Conservation (phyloP, 1,284 basidiomycete species). For the Leccinum ambiguum region DNA sequence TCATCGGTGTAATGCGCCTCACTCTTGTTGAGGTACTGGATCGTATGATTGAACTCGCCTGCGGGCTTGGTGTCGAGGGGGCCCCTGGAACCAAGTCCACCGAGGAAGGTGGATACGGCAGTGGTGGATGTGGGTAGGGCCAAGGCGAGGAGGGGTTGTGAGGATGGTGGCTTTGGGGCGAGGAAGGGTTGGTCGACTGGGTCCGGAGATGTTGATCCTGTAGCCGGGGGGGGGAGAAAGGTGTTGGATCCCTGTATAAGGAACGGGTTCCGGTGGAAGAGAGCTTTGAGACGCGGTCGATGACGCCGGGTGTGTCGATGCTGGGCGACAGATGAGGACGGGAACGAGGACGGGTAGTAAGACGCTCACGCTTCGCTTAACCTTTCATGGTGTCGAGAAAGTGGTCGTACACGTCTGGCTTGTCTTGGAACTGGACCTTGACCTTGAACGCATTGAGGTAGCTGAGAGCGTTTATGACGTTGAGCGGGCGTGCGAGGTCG, state of each 20-base stretch:
- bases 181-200: slow-evolving; percentile 48
- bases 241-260: slow-evolving; percentile 99
- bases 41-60: slow-evolving; percentile 95
- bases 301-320: slow-evolving; percentile 98
- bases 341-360: neutral
- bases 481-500: too few relatives aligned
- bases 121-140: slow-evolving; percentile 40
- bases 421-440: too few relatives aligned
- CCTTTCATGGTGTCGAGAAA: too few relatives aligned
- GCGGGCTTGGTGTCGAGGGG: slow-evolving; percentile 45
- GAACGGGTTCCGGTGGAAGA: slow-evolving; percentile 91
- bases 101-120: slow-evolving; percentile 61
- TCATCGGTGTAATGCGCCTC: slow-evolving; percentile 93
- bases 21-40: slow-evolving; percentile 98
- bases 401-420: too few relatives aligned
- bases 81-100: slow-evolving; percentile 50
- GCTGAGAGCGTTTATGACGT: too few relatives aligned
- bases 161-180: slow-evolving; percentile 28
- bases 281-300: slow-evolving; percentile 92
- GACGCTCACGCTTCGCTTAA: slow-evolving; percentile 75
- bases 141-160: slow-evolving; percentile 39
- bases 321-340: slow-evolving; percentile 40
- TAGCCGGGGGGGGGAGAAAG: slow-evolving; percentile 69
- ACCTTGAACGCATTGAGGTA: too few relatives aligned
- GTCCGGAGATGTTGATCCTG: slow-evolving; percentile 88